Percentiles rank a stretch among this genome's conserved stretches.
phyloP scores from a whole-genome alignment of 2,329 filamentous ascomycete genomes.

The Stylonectria norvegica region DNA sequence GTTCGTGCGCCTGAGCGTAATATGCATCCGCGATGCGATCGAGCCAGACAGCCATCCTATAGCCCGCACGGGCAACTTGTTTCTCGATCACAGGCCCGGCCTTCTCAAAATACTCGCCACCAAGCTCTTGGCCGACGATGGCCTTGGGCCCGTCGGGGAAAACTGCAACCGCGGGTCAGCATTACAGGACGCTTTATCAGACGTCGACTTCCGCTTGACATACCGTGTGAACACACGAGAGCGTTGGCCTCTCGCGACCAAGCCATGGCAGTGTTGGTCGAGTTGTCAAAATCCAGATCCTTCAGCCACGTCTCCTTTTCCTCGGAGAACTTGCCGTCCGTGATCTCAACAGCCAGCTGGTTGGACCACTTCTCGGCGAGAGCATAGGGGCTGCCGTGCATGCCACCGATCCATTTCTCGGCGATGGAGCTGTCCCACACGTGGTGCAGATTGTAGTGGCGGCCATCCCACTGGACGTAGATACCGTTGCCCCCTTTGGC shows the following conservation, averaged over 20 bases:
- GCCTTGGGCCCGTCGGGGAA: constrained; percentile 58
- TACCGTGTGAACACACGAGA: constrained; percentile 60
- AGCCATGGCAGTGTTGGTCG: constrained; percentile 52
- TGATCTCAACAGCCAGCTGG: constrained; percentile 53
- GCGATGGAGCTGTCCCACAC: constrained; percentile 72
- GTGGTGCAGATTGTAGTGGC: constrained; percentile 63
- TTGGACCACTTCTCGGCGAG: constrained; percentile 55
- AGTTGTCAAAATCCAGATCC: constrained; percentile 53
- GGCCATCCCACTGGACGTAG: constrained; percentile 57
- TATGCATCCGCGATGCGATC: constrained; percentile 54
- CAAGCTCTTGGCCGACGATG: constrained; percentile 58
- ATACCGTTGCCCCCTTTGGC: constrained; percentile 66
- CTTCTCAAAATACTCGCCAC: constrained; percentile 59
- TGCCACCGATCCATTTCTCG: constrained; percentile 60
- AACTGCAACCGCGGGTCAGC: constrained; percentile 40
- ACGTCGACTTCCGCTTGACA: constrained; percentile 22
- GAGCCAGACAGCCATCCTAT: constrained; percentile 64
- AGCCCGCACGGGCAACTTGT: constrained; percentile 66
- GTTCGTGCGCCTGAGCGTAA: constrained; percentile 20
- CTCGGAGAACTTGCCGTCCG: constrained; percentile 50
- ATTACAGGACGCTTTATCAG: neutral
- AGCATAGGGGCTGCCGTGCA: constrained; percentile 45
- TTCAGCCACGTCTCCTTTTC: constrained; percentile 53
- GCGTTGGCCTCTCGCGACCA: constrained; percentile 65
- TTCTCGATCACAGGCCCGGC: constrained; percentile 63